Evolutionary conservation across 2,329 filamentous ascomycete genomes (phyloP).

Genomic region (Aphanoascus verrucosus): DNA sequence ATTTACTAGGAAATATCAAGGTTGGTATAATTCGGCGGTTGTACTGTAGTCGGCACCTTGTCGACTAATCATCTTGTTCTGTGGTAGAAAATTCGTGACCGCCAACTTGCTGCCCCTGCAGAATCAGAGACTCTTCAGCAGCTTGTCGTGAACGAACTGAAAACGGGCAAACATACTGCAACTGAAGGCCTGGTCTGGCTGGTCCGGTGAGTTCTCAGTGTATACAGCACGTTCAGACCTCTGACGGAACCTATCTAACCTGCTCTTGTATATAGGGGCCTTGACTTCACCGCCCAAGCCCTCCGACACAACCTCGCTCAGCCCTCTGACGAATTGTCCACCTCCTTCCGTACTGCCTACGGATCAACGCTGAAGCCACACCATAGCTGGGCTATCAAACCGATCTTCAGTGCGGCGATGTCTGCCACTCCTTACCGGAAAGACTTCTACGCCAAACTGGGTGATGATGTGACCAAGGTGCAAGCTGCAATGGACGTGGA

Average conservation of each 20-base stretch:
- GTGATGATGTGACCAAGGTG: slow-evolving; percentile 43
- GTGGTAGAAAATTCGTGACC: slow-evolving; percentile 75
- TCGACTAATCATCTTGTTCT: background rate
- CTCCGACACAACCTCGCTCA: slow-evolving; percentile 66
- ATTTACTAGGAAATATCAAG: slow-evolving; percentile 86
- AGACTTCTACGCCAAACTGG: slow-evolving; percentile 86
- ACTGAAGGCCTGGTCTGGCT: slow-evolving; percentile 89
- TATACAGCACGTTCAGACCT: background rate
- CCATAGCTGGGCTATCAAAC: slow-evolving; percentile 82
- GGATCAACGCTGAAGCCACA: slow-evolving; percentile 77
- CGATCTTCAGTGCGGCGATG: slow-evolving; percentile 89
- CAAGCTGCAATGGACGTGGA: slow-evolving; percentile 55
- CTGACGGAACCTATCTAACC: background rate
- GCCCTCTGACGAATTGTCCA: slow-evolving; percentile 61
- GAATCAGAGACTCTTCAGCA: slow-evolving; percentile 78
- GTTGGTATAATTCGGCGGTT: slow-evolving; percentile 34
- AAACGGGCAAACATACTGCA: slow-evolving; percentile 76
- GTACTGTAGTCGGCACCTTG: background rate
- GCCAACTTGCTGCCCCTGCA: slow-evolving; percentile 64
- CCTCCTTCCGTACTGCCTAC: slow-evolving; percentile 82
- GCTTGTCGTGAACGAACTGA: slow-evolving; percentile 76
- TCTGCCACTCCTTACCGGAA: slow-evolving; percentile 82
- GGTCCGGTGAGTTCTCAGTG: slow-evolving; percentile 53
- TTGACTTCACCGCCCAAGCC: slow-evolving; percentile 85
- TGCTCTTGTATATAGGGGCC: slow-evolving; percentile 48